Evolutionary conservation across 495 filamentous ascomycete genomes (phyloP).

Genomic region (Trypethelium eluteriae): DNA sequence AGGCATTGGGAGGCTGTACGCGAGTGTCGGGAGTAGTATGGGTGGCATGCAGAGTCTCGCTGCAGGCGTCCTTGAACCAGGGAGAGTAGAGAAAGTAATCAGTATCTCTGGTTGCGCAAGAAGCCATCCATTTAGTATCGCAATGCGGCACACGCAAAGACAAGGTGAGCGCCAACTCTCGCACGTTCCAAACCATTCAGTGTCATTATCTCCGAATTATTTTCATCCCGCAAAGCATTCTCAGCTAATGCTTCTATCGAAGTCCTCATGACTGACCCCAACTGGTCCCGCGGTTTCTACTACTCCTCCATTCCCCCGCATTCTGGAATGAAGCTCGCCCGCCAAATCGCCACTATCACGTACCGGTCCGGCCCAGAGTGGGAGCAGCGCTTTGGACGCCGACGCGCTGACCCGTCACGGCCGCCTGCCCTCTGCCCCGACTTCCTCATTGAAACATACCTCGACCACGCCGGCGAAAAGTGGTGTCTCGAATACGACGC

Average conservation of each 20-base stretch:
- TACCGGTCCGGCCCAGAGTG: constrained; percentile 96
- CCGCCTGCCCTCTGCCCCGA: constrained; percentile 92
- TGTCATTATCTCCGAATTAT: too few species aligned
- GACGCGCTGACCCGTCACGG: constrained; percentile 74
- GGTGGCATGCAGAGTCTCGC: constrained; percentile 96
- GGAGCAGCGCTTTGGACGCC: constrained; percentile 88
- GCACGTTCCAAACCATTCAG: too few species aligned
- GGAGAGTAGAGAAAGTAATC: constrained; percentile 70
- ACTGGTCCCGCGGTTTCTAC: constrained; percentile 97
- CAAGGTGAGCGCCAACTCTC: constrained; percentile 42
- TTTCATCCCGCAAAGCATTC: too few species aligned
- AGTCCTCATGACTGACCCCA: constrained; percentile 96
- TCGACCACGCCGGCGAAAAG: constrained; percentile 97
- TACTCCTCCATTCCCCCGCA: constrained; percentile 93
- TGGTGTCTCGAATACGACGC: constrained; percentile 97
- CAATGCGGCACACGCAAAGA: constrained; percentile 96
- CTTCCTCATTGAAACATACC: constrained; percentile 96
- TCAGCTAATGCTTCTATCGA: neutral
- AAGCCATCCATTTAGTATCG: constrained; percentile 96
- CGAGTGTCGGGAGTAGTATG: constrained; percentile 94
- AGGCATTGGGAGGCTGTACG: constrained; percentile 73
- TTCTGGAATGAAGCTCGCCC: constrained; percentile 92
- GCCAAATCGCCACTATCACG: constrained; percentile 95
- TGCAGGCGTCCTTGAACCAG: constrained; percentile 78
- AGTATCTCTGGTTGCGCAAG: constrained; percentile 90